Conservation (phyloP, 768 basidiomycete species). For the Candolleomyces efflorescens region DNA sequence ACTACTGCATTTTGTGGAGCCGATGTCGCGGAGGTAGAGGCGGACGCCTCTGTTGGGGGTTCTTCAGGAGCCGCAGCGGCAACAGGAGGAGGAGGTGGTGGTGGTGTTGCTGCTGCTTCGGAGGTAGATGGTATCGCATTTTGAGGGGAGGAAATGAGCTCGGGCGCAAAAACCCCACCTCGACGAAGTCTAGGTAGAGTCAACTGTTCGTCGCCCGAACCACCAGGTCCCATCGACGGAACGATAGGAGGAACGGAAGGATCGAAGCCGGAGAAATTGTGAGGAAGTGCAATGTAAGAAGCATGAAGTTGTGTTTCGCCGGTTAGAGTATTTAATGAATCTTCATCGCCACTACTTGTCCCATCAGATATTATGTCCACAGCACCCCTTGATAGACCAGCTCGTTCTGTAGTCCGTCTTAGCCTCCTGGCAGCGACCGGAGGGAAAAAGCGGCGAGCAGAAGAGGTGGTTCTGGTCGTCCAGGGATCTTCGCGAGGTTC, state of each 20-base stretch:
- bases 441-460: constrained; percentile 12
- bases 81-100: neutral
- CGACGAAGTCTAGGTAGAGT: neutral
- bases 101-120: neutral
- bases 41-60: neutral
- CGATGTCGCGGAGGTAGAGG: neutral
- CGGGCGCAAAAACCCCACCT: no score
- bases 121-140: neutral
- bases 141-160: no score
- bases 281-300: neutral
- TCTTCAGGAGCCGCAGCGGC: no score
- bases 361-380: neutral
- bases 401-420: neutral
- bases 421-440: constrained; percentile 2
- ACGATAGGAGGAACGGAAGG: neutral
- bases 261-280: neutral
- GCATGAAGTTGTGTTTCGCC: neutral
- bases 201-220: neutral
- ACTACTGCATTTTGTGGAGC: neutral
- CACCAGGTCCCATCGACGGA: neutral
- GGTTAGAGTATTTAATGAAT: neutral
- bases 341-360: constrained; percentile 1
- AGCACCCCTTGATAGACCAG: neutral
- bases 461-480: constrained; percentile 1
- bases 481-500: constrained; percentile 1